A percentile compares a stretch with the other conserved stretches of the same genome.
phyloP scores from a whole-genome alignment of 129 eudicot species.

The Scalesia atractyloides region DNA sequence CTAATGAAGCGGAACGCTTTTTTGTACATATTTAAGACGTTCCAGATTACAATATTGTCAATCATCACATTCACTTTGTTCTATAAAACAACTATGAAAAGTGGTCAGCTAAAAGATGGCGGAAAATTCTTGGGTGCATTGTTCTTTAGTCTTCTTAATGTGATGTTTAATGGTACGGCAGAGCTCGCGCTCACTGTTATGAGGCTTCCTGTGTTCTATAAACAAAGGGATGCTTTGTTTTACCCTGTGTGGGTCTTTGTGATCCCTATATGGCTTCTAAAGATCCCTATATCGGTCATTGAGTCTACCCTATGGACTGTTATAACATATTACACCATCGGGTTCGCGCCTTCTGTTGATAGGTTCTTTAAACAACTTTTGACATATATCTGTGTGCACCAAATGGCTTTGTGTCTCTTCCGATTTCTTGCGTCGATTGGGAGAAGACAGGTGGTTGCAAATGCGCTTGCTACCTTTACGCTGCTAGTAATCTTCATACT shows the following conservation, averaged over 20 bases:
- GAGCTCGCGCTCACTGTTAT: slow-evolving; percentile 21
- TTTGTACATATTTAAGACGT: slow-evolving; percentile 27
- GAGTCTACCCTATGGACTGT: slow-evolving; percentile 18
- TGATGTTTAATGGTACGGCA: slow-evolving; percentile 31
- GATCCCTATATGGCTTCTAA: slow-evolving; percentile 21
- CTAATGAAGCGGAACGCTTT: slow-evolving; percentile 20
- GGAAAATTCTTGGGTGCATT: slow-evolving; percentile 23
- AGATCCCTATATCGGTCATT: slow-evolving; percentile 23
- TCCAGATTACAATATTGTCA: slow-evolving; percentile 21
- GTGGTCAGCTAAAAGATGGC: slow-evolving; percentile 25
- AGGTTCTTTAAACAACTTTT: slow-evolving; percentile 26
- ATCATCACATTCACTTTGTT: slow-evolving; percentile 21
- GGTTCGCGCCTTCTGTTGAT: slow-evolving; percentile 18
- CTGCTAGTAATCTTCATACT: slow-evolving; percentile 19
- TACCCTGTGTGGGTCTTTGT: slow-evolving; percentile 28
- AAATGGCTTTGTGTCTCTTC: slow-evolving; percentile 26
- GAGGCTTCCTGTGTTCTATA: slow-evolving; percentile 30
- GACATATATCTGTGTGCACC: slow-evolving; percentile 23
- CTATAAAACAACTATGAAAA: slow-evolving; percentile 12
- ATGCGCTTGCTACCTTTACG: slow-evolving; percentile 14
- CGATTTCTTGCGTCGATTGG: slow-evolving; percentile 21
- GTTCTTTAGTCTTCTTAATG: slow-evolving; percentile 21
- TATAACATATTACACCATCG: slow-evolving; percentile 30
- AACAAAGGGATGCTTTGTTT: slow-evolving; percentile 21
- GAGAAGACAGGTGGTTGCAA: slow-evolving; percentile 23